Base-by-base conservation (phyloP, 2,329 filamentous ascomycete genomes). In the Colletotrichum trifolii region DNA sequence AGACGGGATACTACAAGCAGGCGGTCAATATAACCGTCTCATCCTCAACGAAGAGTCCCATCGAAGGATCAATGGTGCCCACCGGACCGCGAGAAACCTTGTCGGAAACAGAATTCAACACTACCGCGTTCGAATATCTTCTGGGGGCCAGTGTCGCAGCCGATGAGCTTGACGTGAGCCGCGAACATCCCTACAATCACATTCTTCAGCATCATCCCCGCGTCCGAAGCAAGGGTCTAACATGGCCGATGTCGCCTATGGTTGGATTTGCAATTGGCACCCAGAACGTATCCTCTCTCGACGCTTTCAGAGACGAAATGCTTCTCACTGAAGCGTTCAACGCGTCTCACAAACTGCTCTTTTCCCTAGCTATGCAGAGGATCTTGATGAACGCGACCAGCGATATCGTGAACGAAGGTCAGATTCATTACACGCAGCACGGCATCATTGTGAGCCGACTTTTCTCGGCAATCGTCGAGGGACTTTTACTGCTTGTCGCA, bases 1-100 rank as follows among this genome's bases (percentile, higher is more conserved):
- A 79, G 25, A 64, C 82, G 0, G 68, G 39, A 0, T 88, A 87
- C 60, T 81, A 77, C 53, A 73, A 77, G n/a, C 82, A 85, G 43
- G 11, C 73, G 0, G 82, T 84, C 0, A 70, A 72, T 0, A 80
- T 82, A 0, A 81, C 76, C 0, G 74, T 87, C 0, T 54, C 61
- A 2, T 62, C 72, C 0, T 1, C 11, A 0, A 67, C 36, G 0
- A 38, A 66, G 0, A 55, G 59, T 1, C 76, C 74, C 0, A 2
- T 68, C 2, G 53, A 65, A 0, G 38, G 38, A 0, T 67, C 61
- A 0, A 43, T 76, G 0, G 34, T 67, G 0, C 9, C 68, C 0
- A 1, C 72, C 0, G 66, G 68, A 0, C 57, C 70, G 0, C 39
- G 35, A 0, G 55, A 75, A 7, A 9, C 3, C 0, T 63, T 80